Conservation (phyloP, 768 basidiomycete species). For the Candolleomyces efflorescens region DNA sequence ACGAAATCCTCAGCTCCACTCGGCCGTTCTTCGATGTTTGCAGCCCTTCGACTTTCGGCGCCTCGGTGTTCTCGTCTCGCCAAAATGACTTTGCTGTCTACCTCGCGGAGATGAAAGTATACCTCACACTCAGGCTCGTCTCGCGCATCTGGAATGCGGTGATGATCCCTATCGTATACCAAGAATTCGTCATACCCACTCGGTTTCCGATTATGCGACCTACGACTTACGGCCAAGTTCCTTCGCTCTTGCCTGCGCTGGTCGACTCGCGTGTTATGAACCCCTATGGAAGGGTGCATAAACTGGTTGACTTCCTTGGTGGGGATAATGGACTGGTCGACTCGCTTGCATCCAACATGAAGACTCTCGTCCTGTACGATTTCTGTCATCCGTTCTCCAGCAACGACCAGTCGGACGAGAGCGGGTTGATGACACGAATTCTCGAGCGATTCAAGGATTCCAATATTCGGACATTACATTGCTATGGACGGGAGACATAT, state of each 20-base stretch:
- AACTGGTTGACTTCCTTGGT: neutral
- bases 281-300: neutral
- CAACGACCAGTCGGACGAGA: neutral
- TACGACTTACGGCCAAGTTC: neutral
- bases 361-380: constrained; percentile 5
- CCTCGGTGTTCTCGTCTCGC: neutral
- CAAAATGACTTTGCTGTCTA: constrained; percentile 4
- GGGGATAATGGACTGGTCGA: neutral
- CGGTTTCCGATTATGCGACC: neutral
- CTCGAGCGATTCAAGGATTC: constrained; percentile 1
- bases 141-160: constrained; percentile 5
- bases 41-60: neutral
- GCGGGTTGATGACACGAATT: neutral
- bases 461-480: neutral
- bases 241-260: neutral
- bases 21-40: constrained; percentile 3
- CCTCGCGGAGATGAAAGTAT: neutral
- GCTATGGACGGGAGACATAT: constrained; percentile 6
- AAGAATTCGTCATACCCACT: constrained; percentile 3
- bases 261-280: neutral
- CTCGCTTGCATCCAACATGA: neutral
- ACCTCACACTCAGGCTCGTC: constrained; percentile 1
- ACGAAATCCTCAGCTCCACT: neutral
- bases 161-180: neutral
- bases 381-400: constrained; percentile 5